Base-by-base conservation (phyloP, 2,329 filamentous ascomycete genomes). In the Tolypocladium inflatum region DNA sequence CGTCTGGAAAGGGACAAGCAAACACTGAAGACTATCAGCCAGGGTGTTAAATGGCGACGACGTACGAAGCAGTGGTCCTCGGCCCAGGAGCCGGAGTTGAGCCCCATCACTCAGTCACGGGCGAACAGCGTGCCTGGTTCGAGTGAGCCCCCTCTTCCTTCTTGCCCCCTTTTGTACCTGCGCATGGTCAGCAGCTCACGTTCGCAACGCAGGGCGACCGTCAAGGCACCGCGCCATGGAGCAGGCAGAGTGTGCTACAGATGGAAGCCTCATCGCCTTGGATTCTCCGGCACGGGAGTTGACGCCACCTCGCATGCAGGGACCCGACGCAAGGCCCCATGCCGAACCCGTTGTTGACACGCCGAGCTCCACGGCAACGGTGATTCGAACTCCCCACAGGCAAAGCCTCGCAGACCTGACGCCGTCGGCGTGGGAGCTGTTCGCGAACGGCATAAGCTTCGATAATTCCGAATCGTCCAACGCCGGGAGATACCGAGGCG, bases 11-110 rank as follows among this genome's bases (percentile, higher is more conserved):
- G 64, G 33, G 68, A 69, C 13, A 80, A 80, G 63, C 68, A 74
- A 37, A 67, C 65, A 3, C 65, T 75, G n/a, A 61, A 64, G 52
- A 59, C 63, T 26, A 56, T 59, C 66, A 70, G 42, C 59, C 67
- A 30, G 66, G 73, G 57, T 62, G 66, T 78, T 2, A 73, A 65
- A 61, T 83, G 78, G 80, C 74, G 70, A 57, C 73, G 73, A 30
- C 71, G 76, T 30, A 72, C 71, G 2, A 71, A 73, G 23, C 75
- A 79, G 57, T 83, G 80, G 80, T 80, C 77, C 5, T 81, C 78
- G 4, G 74, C 74, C 1, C 76, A 75, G 30, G 78, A 80, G 59
- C 78, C 80, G 13, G 69, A 70, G 9, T 63, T 83, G 52, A 81
- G 77, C 55, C 78, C 79, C 15, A 80, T 81, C 55, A 67, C 73